Base-by-base conservation (phyloP, 2,329 filamentous ascomycete species). In the Fusarium sp. region DNA sequence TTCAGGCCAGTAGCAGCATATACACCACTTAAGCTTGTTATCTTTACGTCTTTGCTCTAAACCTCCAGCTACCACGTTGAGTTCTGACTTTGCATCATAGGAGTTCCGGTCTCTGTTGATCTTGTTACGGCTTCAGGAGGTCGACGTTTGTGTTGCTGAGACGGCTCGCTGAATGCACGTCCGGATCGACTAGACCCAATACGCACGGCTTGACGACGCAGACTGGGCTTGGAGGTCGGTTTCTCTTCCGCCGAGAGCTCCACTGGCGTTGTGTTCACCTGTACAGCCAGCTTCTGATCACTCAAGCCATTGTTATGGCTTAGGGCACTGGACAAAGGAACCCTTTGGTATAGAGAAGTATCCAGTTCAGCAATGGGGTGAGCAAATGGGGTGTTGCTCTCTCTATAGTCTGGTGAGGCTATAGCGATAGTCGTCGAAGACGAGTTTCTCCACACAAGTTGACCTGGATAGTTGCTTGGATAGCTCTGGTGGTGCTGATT, bases 311-410 rank as follows among this genome's bases (percentile, higher is more conserved):
- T 43, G 7, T 31, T 11, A 6, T 51, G 34, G 26, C 19, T 42
- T 7, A 49, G 23, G n/a, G 39, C 18, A 7, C 39, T 41, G 13
- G 34, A 37, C 6, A 63, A 44, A 2, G 65, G 65, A 21, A 68
- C 41, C 46, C 50, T 66, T 1, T 57, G 66, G 14, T 43, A 53
- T 4, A 60, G 54, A 11, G 65, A 69, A 23, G 21, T 57, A 19
- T 66, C 66, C 9, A 69, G 31, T 26, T 69, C 66, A 4, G 60
- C 65, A n/a, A 68, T 69, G 0, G 65, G 37, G 3, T 46, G 65
- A 19, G 34, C 16, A 25, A 41, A 4, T 7, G 12, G 3, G 34
- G 18, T 4, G 45, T 28, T 18, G 48, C 42, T 31, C 26, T 48
- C 4, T 41, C 12, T 1, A 28, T 39, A 26, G 4, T 28, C 25